Evolutionary conservation across 2,329 filamentous ascomycete genomes (phyloP).

Genomic region (Exophiala sideris): DNA sequence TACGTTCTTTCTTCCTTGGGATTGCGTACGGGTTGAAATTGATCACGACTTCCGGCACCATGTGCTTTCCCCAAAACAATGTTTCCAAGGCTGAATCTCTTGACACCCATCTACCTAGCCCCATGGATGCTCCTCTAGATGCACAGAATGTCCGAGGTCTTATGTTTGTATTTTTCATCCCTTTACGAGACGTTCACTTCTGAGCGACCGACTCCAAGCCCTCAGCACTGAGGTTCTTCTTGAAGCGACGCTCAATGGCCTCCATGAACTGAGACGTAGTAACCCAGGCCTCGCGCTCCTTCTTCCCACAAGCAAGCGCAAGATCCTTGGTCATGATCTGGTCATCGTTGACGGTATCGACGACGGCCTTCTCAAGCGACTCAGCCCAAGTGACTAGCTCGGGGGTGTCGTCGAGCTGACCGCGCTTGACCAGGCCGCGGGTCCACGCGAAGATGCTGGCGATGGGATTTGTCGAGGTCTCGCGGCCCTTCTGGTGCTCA

Average conservation of each 20-base stretch:
- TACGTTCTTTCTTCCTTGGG: no score
- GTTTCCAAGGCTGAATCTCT: no score
- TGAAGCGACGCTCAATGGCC: conserved; percentile 87
- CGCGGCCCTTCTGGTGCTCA: conserved; percentile 95
- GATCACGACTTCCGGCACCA: no score
- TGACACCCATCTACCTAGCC: no score
- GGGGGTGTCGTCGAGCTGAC: conserved; percentile 87
- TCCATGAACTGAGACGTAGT: conserved; percentile 89
- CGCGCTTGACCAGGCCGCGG: conserved; percentile 86
- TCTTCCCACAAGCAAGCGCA: conserved; percentile 90
- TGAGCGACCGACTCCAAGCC: conserved; percentile 21
- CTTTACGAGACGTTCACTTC: neutral
- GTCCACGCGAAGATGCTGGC: conserved; percentile 99
- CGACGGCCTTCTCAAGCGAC: conserved; percentile 84
- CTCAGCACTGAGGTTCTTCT: conserved; percentile 67
- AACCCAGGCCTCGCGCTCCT: conserved; percentile 77
- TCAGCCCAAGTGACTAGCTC: conserved; percentile 90
- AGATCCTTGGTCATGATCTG: conserved; percentile 99
- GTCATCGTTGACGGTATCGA: conserved; percentile 90
- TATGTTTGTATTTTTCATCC: neutral
- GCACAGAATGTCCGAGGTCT: neutral
- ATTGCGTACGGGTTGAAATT: no score
- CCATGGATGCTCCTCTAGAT: no score
- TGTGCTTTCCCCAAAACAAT: no score
- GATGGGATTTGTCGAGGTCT: conserved; percentile 98